Percentiles rank a stretch among this genome's conserved stretches.
These are phyloP conservation scores for Epichloe elymi DNA, from an alignment of 2,329 filamentous ascomycete genomes.

Conservation along the genomic window DNA sequence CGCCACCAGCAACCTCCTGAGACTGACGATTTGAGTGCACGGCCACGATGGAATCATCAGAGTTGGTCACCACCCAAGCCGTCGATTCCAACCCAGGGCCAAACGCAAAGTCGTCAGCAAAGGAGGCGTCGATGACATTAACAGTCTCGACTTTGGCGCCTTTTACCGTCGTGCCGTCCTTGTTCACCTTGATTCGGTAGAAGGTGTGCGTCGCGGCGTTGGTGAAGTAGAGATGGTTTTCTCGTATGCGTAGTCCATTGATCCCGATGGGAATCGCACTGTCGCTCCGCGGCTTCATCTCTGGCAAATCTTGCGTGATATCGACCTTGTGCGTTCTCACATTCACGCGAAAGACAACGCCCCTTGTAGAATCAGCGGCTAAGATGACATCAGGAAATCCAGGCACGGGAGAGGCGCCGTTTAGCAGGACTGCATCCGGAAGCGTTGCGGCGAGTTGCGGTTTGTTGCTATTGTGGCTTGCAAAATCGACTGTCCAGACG, in stretches of 20 bases:
- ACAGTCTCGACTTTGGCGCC: conserved; percentile 7
- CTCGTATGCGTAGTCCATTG: conserved; percentile 26
- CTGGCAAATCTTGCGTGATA: conserved; percentile 10
- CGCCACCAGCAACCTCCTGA: neutral
- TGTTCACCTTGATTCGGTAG: conserved; percentile 8
- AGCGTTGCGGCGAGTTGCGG: neutral
- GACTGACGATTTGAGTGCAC: conserved; percentile 3
- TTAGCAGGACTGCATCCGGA: neutral
- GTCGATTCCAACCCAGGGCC: neutral
- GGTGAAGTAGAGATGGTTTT: conserved; percentile 32
- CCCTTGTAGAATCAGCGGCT: conserved; percentile 12
- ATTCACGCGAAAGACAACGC: conserved; percentile 15
- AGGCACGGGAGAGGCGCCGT: neutral
- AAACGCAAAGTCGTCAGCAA: conserved; percentile 13
- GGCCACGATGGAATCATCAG: conserved; percentile 5
- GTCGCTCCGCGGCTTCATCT: conserved; percentile 29
- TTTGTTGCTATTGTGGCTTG: neutral
- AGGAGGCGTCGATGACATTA: conserved; percentile 2
- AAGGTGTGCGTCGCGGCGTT: conserved; percentile 28
- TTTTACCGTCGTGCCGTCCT: neutral
- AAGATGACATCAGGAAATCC: neutral
- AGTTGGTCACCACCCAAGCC: conserved; percentile 9
- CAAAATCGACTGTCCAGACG: neutral
- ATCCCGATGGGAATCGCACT: conserved; percentile 16
- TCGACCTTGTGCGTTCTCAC: conserved; percentile 8